Base-by-base conservation (phyloP, 2,329 filamentous ascomycete genomes). In the Iodosphaeria phyllophila region DNA sequence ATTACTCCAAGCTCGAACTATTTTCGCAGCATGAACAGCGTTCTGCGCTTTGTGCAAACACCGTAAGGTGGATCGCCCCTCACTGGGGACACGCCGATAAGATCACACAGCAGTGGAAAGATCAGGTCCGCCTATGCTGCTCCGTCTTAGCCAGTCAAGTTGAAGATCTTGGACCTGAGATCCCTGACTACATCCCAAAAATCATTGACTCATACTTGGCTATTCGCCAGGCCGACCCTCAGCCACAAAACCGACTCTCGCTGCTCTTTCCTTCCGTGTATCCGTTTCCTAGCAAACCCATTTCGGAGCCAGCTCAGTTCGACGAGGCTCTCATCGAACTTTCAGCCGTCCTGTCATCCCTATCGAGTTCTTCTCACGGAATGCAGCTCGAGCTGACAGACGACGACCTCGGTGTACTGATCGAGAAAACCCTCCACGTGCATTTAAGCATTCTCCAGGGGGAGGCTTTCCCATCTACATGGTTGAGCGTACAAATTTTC, bases 401-500 rank as follows among this genome's bases (percentile, higher is more conserved):
- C 26, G 66, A 78, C 16, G 78, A 92, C 30, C 61, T 86, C 25
- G 66, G 74, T 7, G 63, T 67, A 3, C 68, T 92, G 20, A 47
- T 93, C 7, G 73, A 80, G 35, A 77, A 83, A 38, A 68, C 76
- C 0, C 61, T 98, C 14, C 74, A 78, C 31, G 76, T 92, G 6
- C 74, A 92, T 41, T 79, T 83, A 48, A 93, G 83, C 34, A 82
- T 98, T 26, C 56, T 98, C 8, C 70, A 74, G 29, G 83, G 83
- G 36, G 79, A 91, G 40, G 82, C 89, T 0, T 95, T 92, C 48
- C 89, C 91, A 1, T 57, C 68, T 11, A 72, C 67, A 30, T 98
- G 89, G 91, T 58, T 98, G 22, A 95, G 84, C 46, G 68, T 92
- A 27, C 77, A 91, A 41, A 89, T 95, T 20, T 89, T 79, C 48